These are phyloP conservation scores for Metschnikowia borealis DNA, from an alignment of 805 yeast genomes.

Conservation along the genomic window DNA sequence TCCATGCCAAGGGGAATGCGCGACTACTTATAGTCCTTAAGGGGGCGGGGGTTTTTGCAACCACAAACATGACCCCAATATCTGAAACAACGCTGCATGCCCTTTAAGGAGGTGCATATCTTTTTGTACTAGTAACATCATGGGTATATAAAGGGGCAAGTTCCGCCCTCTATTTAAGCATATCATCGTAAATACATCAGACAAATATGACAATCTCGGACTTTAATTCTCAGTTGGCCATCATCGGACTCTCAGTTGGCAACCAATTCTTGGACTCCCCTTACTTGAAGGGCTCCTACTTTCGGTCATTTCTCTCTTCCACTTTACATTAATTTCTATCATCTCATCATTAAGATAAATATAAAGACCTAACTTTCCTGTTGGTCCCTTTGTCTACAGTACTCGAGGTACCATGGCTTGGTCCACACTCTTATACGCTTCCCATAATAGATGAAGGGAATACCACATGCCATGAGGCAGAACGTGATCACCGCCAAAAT, in stretches of 20 bases:
- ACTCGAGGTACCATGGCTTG: slow-evolving; percentile 43
- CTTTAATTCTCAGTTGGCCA: too few relatives aligned
- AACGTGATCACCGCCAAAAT: slow-evolving; percentile 59
- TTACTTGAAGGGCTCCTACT: too few relatives aligned
- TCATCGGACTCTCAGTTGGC: too few relatives aligned
- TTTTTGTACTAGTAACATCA: not conserved
- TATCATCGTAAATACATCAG: not conserved
- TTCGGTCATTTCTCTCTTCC: too few relatives aligned
- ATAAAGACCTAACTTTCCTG: slow-evolving; percentile 2
- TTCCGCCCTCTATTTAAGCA: too few relatives aligned
- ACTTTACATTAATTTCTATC: too few relatives aligned
- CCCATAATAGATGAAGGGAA: slow-evolving; percentile 60
- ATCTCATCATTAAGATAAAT: too few relatives aligned
- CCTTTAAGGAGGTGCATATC: not conserved
- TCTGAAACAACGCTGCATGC: slow-evolving; percentile 1
- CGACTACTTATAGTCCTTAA: not conserved
- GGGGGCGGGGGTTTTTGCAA: not conserved
- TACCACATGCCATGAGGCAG: slow-evolving; percentile 50
- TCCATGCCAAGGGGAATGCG: not conserved
- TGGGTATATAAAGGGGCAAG: not conserved
- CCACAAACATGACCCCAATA: not conserved
- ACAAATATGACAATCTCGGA: not conserved
- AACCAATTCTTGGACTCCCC: too few relatives aligned
- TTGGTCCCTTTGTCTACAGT: slow-evolving; percentile 15
- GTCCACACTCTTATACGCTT: slow-evolving; percentile 57